Conservation (phyloP, 345 rosid species). For the Psidium friedrichsthalianum region DNA sequence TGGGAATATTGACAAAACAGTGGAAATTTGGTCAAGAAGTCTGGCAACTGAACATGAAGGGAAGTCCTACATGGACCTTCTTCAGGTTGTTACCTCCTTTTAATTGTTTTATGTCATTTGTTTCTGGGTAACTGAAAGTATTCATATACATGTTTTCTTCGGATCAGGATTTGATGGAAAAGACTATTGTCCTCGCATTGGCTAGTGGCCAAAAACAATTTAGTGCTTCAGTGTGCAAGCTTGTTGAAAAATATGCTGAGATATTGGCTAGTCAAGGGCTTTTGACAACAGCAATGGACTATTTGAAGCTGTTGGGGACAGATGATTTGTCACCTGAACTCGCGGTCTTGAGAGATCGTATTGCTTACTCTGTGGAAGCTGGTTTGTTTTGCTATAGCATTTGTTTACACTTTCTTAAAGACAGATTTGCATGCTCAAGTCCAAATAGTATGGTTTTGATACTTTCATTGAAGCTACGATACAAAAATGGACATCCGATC, state of each 20-base stretch:
- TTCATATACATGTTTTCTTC: slow-evolving; percentile 4
- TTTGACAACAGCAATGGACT: slow-evolving; percentile 75
- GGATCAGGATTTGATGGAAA: slow-evolving; percentile 94
- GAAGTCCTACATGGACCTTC: slow-evolving; percentile 76
- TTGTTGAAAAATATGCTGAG: slow-evolving; percentile 96
- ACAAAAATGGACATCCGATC: not conserved
- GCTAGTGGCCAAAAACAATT: slow-evolving; percentile 90
- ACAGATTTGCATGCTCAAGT: not conserved
- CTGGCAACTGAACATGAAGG: slow-evolving; percentile 55
- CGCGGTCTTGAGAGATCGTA: slow-evolving; percentile 68
- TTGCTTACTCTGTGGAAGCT: slow-evolving; percentile 58
- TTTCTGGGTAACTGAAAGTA: not conserved
- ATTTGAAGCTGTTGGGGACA: slow-evolving; percentile 80
- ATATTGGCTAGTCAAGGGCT: slow-evolving; percentile 97
- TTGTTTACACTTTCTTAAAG: not conserved
- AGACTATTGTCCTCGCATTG: slow-evolving; percentile 91
- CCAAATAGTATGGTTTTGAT: not conserved
- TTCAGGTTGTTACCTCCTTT: slow-evolving; percentile 56
- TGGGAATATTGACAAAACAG: slow-evolving; percentile 93
- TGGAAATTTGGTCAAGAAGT: slow-evolving; percentile 95
- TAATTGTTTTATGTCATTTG: not conserved
- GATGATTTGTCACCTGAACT: slow-evolving; percentile 89
- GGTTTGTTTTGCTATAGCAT: slow-evolving; percentile 28
- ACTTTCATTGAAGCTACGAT: not conserved
- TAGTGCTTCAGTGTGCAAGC: slow-evolving; percentile 85